Evolutionary conservation across 768 basidiomycete genomes (phyloP).

Genomic region (Pisolithus sp.): DNA sequence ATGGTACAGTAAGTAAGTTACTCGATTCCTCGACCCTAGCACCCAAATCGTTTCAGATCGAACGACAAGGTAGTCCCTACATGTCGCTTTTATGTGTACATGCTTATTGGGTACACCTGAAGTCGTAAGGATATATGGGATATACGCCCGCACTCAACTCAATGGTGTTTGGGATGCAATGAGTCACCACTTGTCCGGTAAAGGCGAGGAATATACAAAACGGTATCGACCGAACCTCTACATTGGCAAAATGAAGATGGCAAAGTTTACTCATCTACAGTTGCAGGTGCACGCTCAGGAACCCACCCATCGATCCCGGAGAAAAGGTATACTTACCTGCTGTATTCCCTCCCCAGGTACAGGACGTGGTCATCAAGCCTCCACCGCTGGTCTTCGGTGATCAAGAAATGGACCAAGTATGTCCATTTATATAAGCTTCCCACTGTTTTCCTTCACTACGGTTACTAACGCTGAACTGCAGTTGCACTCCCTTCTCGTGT

Average conservation of each 20-base stretch:
- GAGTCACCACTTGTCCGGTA: constrained; percentile 34
- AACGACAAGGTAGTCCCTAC: constrained; percentile 31
- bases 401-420: constrained; percentile 45
- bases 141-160: constrained; percentile 44
- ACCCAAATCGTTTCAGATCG: constrained; percentile 22
- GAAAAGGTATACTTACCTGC: constrained; percentile 43
- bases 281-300: constrained; percentile 41
- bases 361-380: constrained; percentile 10
- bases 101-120: not conserved
- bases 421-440: not conserved
- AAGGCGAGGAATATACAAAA: constrained; percentile 46
- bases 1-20: constrained; percentile 19
- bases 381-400: constrained; percentile 32
- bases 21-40: not conserved
- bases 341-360: constrained; percentile 39
- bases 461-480: constrained; percentile 12
- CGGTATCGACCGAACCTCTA: constrained; percentile 30
- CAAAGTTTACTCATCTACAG: not conserved
- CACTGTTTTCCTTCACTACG: not conserved
- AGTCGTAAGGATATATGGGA: constrained; percentile 46
- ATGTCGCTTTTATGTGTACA: not conserved
- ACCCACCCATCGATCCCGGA: constrained; percentile 26
- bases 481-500: constrained; percentile 60
- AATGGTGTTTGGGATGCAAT: constrained; percentile 45
- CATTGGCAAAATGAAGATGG: not conserved